Conservation (phyloP, 768 basidiomycete genomes). For the Boletus fagicola region DNA sequence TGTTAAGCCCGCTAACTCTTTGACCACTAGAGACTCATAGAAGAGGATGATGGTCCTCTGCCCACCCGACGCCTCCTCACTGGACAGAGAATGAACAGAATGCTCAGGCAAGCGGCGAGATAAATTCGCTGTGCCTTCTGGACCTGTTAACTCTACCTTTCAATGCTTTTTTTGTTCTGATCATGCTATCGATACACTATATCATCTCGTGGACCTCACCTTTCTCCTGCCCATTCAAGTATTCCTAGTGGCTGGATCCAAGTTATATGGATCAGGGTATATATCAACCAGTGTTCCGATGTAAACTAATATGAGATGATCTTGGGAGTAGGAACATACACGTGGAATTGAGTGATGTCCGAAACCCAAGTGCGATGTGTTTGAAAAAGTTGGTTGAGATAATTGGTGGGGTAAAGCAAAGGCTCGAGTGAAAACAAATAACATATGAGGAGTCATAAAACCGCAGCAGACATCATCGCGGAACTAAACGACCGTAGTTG, state of each 20-base stretch:
- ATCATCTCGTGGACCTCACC: background rate
- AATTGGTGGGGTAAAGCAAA: conserved; percentile 4
- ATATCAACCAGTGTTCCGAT: conserved; percentile 13
- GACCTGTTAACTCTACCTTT: background rate
- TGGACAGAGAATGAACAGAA: conserved; percentile 1
- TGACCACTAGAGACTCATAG: conserved; percentile 22
- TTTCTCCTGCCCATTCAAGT: background rate
- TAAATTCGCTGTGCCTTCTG: background rate
- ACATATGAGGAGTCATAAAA: conserved; percentile 16
- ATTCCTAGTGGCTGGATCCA: conserved; percentile 1
- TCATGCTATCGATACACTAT: conserved; percentile 10
- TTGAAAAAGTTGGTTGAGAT: background rate
- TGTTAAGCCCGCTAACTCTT: background rate
- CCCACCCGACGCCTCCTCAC: conserved; percentile 26
- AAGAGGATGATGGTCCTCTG: conserved; percentile 17
- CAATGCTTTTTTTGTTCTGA: background rate
- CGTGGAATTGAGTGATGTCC: conserved; percentile 7
- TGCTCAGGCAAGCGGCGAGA: conserved; percentile 6
- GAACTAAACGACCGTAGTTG: conserved; percentile 35
- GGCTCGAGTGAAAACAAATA: conserved; percentile 17
- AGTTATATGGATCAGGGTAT: conserved; percentile 14
- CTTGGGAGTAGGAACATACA: conserved; percentile 7
- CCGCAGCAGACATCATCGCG: conserved; percentile 23
- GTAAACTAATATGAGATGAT: conserved; percentile 14
- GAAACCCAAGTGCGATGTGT: conserved; percentile 4